A percentile compares a stretch with the other conserved stretches of the same genome.
These are phyloP conservation scores for Pichia norvegensis DNA, from an alignment of 1,139 yeast species.

Conservation along the genomic window DNA sequence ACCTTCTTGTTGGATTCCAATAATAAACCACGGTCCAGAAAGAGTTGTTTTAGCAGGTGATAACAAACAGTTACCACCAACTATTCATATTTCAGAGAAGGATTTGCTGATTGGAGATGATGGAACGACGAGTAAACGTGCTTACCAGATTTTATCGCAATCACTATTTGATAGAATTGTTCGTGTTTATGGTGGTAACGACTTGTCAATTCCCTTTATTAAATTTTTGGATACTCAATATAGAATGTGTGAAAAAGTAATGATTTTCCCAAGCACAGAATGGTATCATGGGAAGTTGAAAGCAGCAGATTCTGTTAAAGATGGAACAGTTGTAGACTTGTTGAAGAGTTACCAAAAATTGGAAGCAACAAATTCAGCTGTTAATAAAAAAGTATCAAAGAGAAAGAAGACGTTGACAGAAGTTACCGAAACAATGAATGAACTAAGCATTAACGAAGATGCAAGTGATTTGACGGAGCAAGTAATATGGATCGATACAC, in stretches of 20 bases:
- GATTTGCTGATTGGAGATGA: slow-evolving; percentile 21
- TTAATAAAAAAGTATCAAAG: not conserved
- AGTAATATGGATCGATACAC: slow-evolving; percentile 79
- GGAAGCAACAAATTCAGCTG: slow-evolving; percentile 13
- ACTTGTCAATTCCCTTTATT: slow-evolving; percentile 37
- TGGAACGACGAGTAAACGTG: slow-evolving; percentile 7
- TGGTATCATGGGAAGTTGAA: slow-evolving; percentile 56
- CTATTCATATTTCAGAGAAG: slow-evolving; percentile 44
- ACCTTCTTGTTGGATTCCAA: slow-evolving; percentile 95
- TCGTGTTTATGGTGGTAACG: slow-evolving; percentile 36
- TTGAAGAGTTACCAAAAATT: slow-evolving; percentile 31
- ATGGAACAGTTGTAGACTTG: slow-evolving; percentile 49
- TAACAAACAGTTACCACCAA: slow-evolving; percentile 80
- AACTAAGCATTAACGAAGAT: slow-evolving; percentile 1
- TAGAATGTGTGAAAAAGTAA: slow-evolving; percentile 73
- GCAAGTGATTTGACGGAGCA: slow-evolving; percentile 8
- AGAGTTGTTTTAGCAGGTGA: slow-evolving; percentile 77
- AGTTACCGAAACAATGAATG: not conserved
- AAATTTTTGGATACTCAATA: slow-evolving; percentile 63
- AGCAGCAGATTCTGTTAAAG: slow-evolving; percentile 56
- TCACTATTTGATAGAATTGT: slow-evolving; percentile 81
- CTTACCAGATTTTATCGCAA: slow-evolving; percentile 35
- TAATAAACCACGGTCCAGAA: slow-evolving; percentile 51
- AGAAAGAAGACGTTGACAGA: slow-evolving; percentile 2
- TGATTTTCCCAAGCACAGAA: slow-evolving; percentile 67